A percentile compares a stretch with the other conserved stretches of the same genome.
Conservation (phyloP, 2,329 filamentous ascomycete species). For the Dendrostoma leiphaemia region DNA sequence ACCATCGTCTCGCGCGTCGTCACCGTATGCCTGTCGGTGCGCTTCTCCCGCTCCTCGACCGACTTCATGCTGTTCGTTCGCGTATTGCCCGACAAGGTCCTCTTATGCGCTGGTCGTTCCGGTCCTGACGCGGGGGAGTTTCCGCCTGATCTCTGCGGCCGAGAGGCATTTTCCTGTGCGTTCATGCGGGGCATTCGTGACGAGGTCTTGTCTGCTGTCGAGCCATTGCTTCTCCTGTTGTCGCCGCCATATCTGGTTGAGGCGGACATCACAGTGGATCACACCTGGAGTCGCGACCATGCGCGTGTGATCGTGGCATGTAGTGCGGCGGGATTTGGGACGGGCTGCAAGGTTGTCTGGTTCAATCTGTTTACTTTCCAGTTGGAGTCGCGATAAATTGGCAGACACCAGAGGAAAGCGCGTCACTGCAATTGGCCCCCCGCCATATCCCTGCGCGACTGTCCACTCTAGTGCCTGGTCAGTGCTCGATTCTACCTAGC, state of each 20-base stretch:
- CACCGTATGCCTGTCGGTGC: constrained; percentile 56
- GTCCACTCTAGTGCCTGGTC: background rate
- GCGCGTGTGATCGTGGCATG: constrained; percentile 4
- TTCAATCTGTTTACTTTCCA: constrained; percentile 10
- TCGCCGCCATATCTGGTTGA: constrained; percentile 26
- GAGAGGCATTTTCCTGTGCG: constrained; percentile 31
- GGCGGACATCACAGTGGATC: constrained; percentile 26
- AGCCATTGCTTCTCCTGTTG: constrained; percentile 23
- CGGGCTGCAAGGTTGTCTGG: background rate
- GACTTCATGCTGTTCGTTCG: constrained; percentile 46
- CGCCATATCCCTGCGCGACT: background rate
- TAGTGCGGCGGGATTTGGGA: background rate
- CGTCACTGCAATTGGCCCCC: constrained; percentile 6
- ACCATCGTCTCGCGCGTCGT: constrained; percentile 63
- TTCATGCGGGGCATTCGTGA: constrained; percentile 23
- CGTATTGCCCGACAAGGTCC: constrained; percentile 56
- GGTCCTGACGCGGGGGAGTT: constrained; percentile 13
- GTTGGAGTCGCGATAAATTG: constrained; percentile 9
- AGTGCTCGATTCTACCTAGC: background rate
- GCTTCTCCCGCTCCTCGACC: constrained; percentile 53
- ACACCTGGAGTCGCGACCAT: constrained; percentile 23
- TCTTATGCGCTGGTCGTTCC: constrained; percentile 45
- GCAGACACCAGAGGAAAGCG: constrained; percentile 4
- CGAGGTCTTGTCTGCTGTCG: constrained; percentile 18
- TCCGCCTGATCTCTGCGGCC: constrained; percentile 33